Base-by-base conservation (phyloP, 495 filamentous ascomycete genomes). In the Penicillium diatomitis region DNA sequence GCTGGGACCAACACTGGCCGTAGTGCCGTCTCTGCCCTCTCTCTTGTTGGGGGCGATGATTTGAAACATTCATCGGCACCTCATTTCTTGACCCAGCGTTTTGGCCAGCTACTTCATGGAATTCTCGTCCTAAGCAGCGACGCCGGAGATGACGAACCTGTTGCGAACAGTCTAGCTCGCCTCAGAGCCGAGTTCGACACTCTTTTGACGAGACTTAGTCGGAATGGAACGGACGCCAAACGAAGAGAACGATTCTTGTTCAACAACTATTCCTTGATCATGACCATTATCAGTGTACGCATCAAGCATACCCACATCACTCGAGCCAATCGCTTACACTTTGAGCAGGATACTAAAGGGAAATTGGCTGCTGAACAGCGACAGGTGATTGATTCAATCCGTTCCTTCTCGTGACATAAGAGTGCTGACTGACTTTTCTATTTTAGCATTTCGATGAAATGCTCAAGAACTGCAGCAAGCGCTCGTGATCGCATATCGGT, bases 251-350 rank as follows among this genome's bases (percentile, higher is more conserved):
- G 94, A 50, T 96, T 97, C 55, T 67, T 97, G 54, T 87, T 81
- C 58, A 97, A 96, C 64, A 97, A 98, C 62, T 97, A 95, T 68
- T 87, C 84, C 42, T 73, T 98, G 58, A 79, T 98, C 7, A 66
- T 88, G 66, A 95, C 94, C 6, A 95, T 98, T 51, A 84, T 98
- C 52, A 84, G 84, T 56, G 77, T 80, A 69, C 32, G 71, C 68
- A 44, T 30, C 2, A 5, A 11, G n/a, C 11, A 38, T 7, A 10
- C 41, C 0, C 33, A 31, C 1, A 30, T 5, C 4, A 8, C 20
- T 5, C n/a, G 3, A 32, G 37, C 6, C 7, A 11, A n/a, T 43
- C 60, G 47, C 66, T 68, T 35, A 69, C 50, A 20, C 20, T 20
- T n/a, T 4, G 30, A 38, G 10, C 49, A 77, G 66, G 89, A 90